Base-by-base conservation (phyloP, 2,329 filamentous ascomycete genomes). In the Clarireedia hainanense region DNA sequence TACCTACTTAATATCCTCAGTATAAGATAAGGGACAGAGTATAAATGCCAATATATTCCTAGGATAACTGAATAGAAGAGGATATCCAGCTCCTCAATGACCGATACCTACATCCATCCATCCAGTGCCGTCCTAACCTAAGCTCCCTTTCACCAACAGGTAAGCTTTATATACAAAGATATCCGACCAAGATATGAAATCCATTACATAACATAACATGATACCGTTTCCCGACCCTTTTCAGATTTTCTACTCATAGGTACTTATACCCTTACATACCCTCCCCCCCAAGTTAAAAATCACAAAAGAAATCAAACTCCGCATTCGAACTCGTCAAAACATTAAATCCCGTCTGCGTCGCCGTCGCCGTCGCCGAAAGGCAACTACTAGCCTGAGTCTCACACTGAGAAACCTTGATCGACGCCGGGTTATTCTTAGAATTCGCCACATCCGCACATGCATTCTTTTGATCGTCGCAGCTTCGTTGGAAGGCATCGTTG, bases 261-360 rank as follows among this genome's bases (percentile, higher is more conserved):
- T 45, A 17, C 20, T 20, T 3, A 20, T 20, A 20, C 20, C 20
- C 20, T 20, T 20, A 20, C 20, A 20, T 7, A 6, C 17, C 7
- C 42, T 15, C 20, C 12, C 24, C n/a, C 20, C 27, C 7, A 23
- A 14, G 7, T n/a, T 48, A 54, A 30, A 46, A 54, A 30, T 54
- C 51, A 40, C 51, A 54, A 48, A 54, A 9, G 20, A 54, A 54
- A 42, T 54, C 51, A 48, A 54, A 54, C 36, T 54, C 43, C 2
- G 51, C 51, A 48, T 54, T 54, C n/a, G 51, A 48, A n/a, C 51
- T 54, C 10, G 43, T 54, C 10, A 54, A 23, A 7, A 54, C 51
- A 26, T 48, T 46, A 23, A 54, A 54, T 3, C 37, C 47, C 12
- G 45, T 54, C 30, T 40, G 43, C 2, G 45, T 54, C 40, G 51